Conservation (phyloP, 768 basidiomycete species). For the Boletus coccyginus region DNA sequence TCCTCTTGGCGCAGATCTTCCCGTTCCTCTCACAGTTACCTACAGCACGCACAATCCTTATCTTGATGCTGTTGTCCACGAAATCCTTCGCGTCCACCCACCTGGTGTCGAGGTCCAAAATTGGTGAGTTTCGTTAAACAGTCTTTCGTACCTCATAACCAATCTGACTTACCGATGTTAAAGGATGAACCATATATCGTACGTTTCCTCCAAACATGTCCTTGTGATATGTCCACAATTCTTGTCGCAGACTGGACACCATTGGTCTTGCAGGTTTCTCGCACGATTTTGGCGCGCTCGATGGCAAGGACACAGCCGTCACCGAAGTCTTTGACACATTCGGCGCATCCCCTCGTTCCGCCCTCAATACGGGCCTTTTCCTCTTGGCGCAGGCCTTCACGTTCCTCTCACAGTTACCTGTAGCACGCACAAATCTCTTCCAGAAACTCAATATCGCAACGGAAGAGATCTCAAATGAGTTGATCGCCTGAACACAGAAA, state of each 20-base stretch:
- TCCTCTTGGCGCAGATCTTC: slow-evolving; percentile 37
- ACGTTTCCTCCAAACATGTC: neutral
- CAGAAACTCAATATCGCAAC: slow-evolving; percentile 34
- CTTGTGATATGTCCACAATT: neutral
- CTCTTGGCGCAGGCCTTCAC: slow-evolving; percentile 41
- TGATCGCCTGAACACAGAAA: slow-evolving; percentile 36
- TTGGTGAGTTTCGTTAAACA: slow-evolving; percentile 18
- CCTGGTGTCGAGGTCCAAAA: slow-evolving; percentile 39
- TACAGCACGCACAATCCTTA: slow-evolving; percentile 31
- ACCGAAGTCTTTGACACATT: slow-evolving; percentile 41
- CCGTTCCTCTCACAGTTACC: slow-evolving; percentile 39
- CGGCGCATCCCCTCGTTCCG: slow-evolving; percentile 8
- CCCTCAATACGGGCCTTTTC: slow-evolving; percentile 29
- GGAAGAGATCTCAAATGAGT: slow-evolving; percentile 37
- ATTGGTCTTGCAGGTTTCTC: slow-evolving; percentile 60
- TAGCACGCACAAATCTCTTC: slow-evolving; percentile 28
- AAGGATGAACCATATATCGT: slow-evolving; percentile 38
- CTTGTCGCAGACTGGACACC: slow-evolving; percentile 44
- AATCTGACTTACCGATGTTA: neutral
- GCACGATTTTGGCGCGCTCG: slow-evolving; percentile 52
- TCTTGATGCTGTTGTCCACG: too few species aligned
- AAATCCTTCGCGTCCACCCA: too few species aligned
- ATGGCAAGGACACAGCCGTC: slow-evolving; percentile 44
- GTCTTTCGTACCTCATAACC: neutral
- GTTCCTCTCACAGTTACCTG: slow-evolving; percentile 35